Base-by-base conservation (phyloP, 257 asterid genomes). In the Eucommia ulmoides region DNA sequence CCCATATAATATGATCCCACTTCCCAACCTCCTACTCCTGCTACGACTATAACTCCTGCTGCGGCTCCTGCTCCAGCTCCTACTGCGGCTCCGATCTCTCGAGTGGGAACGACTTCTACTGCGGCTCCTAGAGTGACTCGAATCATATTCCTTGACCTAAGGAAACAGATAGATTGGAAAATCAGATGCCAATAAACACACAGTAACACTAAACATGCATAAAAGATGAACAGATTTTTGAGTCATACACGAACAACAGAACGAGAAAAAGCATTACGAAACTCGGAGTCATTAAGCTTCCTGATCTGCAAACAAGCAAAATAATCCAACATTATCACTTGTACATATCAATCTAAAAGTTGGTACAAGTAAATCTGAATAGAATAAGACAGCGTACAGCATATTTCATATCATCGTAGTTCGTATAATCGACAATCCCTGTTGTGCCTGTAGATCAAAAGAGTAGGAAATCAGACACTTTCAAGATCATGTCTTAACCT, bases 251-350 rank as follows among this genome's bases (percentile, higher is more conserved):
- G 82, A 59, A 91, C 74, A 64, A 87, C 77, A 50, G 84, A 55
- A 51, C 84, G 83, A 10, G 94, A 80, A 73, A 77, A 81, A 55
- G 98, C 93, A 74, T 91, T 91, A 24, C 83, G 85, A 52, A 86
- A 91, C 72, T 91, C 98, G 12, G 95, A 83, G 24, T 77, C 95
- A 65, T 91, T 93, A 9, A 91, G 96, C 65, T 91, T 91, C 81
- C 77, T 81, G 69, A 86, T 72, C 98, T 91, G 61, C 63, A 71
- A 8, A 24, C 26, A 55, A 1, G 19, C n/a, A n/a, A 16, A 42
- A 16, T 2, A 16, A 16, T 0, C 8, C 1, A 14, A 38, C n/a
- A 16, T 2, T 4, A 6, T 16, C 7, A 19, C 19, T 0, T 2
- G 20, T 16, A 16, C 48, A 15, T 42, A 18, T 15, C 48, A 42